Evolutionary conservation across 345 rosid genomes (phyloP).

Genomic region (Acer saccharum): DNA sequence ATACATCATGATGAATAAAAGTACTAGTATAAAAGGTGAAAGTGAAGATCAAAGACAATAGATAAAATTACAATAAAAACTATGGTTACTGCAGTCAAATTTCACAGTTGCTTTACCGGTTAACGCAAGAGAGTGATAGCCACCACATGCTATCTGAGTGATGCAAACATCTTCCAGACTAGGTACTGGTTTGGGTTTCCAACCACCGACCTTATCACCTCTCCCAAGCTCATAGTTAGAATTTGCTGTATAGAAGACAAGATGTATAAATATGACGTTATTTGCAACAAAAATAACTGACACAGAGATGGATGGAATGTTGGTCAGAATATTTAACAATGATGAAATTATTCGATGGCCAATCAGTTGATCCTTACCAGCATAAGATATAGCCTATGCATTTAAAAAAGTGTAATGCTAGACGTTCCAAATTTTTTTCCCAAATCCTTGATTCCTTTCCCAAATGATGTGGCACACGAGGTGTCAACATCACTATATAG

Average conservation of each 20-base stretch:
- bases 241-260: constrained; percentile 52
- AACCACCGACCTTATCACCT: constrained; percentile 78
- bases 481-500: too few species aligned
- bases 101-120: constrained; percentile 52
- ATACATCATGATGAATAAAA: constrained; percentile 18
- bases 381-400: not conserved
- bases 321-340: not conserved
- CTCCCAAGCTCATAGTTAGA: constrained; percentile 96
- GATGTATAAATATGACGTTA: constrained; percentile 1
- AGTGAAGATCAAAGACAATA: not conserved
- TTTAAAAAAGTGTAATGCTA: not conserved
- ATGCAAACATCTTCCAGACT: constrained; percentile 53
- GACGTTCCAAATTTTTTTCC: too few species aligned
- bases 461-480: too few species aligned
- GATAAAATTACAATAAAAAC: not conserved
- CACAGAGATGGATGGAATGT: not conserved
- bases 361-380: not conserved
- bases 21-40: not conserved
- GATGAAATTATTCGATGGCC: not conserved
- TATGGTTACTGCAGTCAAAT: not conserved
- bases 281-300: not conserved
- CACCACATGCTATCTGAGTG: constrained; percentile 81
- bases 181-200: constrained; percentile 81
- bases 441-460: too few species aligned
- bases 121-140: constrained; percentile 91